Percentiles rank a stretch among this genome's conserved stretches.
These are phyloP conservation scores for Diaporthe humulicola DNA, from an alignment of 2,329 filamentous ascomycete species.

Conservation along the genomic window DNA sequence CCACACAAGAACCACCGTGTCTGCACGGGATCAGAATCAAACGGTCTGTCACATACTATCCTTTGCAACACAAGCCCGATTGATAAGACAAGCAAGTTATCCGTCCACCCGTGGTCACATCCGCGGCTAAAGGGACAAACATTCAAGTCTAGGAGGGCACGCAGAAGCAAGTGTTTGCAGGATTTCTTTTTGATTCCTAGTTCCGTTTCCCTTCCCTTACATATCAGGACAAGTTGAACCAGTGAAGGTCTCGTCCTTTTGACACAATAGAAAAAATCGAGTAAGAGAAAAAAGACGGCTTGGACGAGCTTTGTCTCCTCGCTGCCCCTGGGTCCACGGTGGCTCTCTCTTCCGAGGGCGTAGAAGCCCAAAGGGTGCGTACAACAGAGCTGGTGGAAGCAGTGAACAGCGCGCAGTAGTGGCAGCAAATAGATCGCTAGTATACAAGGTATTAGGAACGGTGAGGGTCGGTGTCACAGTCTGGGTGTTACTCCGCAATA, in stretches of 20 bases:
- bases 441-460: constrained; percentile 34
- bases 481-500: constrained; percentile 11
- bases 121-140: background rate
- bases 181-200: constrained; percentile 21
- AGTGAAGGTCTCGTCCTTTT: constrained; percentile 31
- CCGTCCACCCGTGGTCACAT: background rate
- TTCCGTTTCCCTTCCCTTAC: constrained; percentile 17
- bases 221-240: constrained; percentile 30
- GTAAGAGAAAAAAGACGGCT: constrained; percentile 3
- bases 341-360: background rate
- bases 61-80: background rate
- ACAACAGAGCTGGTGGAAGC: constrained; percentile 9
- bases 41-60: background rate
- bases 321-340: background rate
- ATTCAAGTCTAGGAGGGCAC: background rate
- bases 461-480: constrained; percentile 19
- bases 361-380: background rate
- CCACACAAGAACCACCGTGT: too few relatives aligned
- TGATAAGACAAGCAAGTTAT: background rate
- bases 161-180: background rate
- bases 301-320: constrained; percentile 8
- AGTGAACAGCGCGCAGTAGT: constrained; percentile 35
- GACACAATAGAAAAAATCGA: constrained; percentile 31
- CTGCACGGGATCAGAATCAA: background rate
- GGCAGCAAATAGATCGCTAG: constrained; percentile 39